Evolutionary conservation across 177 flowering plant species (phyloP).

Genomic region (Vitis hybrid): DNA sequence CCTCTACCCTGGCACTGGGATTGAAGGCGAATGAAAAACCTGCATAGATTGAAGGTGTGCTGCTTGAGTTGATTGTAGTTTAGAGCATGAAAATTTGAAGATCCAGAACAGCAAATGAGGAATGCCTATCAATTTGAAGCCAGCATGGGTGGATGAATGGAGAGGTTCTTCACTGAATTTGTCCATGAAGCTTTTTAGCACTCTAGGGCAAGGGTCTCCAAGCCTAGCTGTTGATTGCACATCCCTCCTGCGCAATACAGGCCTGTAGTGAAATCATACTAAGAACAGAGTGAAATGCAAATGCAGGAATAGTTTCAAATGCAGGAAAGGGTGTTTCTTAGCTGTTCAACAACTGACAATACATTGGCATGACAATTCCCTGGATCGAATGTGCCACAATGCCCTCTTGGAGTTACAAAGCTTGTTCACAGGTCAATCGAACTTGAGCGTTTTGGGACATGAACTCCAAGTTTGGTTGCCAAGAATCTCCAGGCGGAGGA

Average conservation of each 20-base stretch:
- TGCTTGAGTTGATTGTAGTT: no score
- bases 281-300: neutral
- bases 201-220: conserved; percentile 56
- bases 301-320: no score
- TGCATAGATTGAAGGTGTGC: no score
- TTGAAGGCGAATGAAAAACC: no score
- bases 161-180: no score
- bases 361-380: conserved; percentile 45
- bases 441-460: conserved; percentile 29
- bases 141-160: no score
- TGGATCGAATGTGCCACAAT: conserved; percentile 41
- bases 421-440: conserved; percentile 41
- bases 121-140: no score
- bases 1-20: no score
- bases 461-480: conserved; percentile 18
- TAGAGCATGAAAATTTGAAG: no score
- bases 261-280: conserved; percentile 26
- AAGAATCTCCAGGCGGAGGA: conserved; percentile 38
- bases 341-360: conserved; percentile 33
- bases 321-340: conserved; percentile 11
- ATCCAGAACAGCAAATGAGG: no score
- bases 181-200: conserved; percentile 25
- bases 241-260: conserved; percentile 43
- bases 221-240: conserved; percentile 36
- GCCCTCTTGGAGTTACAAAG: conserved; percentile 57